Evolutionary conservation across 2,329 filamentous ascomycete genomes (phyloP).

Genomic region (Biscogniauxia sp.): DNA sequence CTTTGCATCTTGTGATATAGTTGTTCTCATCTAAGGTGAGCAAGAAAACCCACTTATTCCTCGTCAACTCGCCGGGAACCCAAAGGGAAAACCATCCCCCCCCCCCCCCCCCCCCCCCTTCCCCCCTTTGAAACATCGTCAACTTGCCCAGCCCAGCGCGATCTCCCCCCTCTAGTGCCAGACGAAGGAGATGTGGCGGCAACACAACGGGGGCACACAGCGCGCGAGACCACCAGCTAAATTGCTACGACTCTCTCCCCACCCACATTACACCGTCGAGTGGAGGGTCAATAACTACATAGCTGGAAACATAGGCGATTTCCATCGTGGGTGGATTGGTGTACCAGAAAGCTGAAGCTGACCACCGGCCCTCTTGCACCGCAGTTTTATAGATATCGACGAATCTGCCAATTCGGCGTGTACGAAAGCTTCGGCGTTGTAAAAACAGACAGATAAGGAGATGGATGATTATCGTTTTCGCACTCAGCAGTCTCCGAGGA

Average conservation of each 20-base stretch:
- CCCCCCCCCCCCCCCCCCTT: background rate
- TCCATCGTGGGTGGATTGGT: conserved; percentile 2
- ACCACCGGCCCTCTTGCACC: conserved; percentile 14
- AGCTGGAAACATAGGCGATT: conserved; percentile 8
- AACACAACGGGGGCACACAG: conserved; percentile 14
- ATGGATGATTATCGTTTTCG: conserved; percentile 82
- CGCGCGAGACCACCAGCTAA: conserved; percentile 14
- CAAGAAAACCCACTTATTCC: conserved; percentile 3
- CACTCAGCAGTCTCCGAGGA: conserved; percentile 72
- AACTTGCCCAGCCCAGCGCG: conserved; percentile 19
- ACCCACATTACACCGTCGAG: conserved; percentile 8
- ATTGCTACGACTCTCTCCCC: conserved; percentile 10
- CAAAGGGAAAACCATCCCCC: background rate
- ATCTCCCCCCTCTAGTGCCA: conserved; percentile 17
- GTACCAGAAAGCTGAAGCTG: conserved; percentile 14
- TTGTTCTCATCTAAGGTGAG: conserved; percentile 35
- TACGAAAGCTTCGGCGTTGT: conserved; percentile 41
- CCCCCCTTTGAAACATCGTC: conserved; percentile 22
- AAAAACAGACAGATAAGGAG: conserved; percentile 48
- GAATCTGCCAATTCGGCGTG: conserved; percentile 36
- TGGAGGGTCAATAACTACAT: background rate
- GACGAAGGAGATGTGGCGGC: conserved; percentile 17
- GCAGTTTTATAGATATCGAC: conserved; percentile 37
- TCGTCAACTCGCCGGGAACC: background rate
- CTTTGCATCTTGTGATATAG: conserved; percentile 39